Conservation (phyloP, 2,329 filamentous ascomycete genomes). For the Paracorniculantispora psalliotae region DNA sequence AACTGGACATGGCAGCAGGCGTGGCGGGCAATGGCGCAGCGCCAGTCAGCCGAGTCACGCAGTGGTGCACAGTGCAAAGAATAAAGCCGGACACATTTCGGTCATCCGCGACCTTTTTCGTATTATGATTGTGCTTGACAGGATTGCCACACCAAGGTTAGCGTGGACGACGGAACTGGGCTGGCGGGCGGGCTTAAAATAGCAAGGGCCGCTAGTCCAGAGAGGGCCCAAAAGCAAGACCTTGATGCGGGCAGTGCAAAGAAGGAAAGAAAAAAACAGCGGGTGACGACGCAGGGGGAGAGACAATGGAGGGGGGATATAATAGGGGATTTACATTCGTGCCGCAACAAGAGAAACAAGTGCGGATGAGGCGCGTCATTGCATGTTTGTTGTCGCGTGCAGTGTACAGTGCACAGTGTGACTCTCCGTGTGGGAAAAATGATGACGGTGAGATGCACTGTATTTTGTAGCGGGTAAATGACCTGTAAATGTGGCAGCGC, state of each 20-base stretch:
- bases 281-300: background rate
- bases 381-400: background rate
- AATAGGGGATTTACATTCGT: background rate
- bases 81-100: background rate
- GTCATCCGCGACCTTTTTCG: background rate
- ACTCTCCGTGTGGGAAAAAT: too few relatives aligned
- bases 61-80: background rate
- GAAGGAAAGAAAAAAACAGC: background rate
- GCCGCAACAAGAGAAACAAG: background rate
- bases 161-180: background rate
- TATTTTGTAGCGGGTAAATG: too few relatives aligned
- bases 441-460: too few relatives aligned
- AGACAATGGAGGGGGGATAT: background rate
- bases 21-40: background rate
- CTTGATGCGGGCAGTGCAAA: background rate
- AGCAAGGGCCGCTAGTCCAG: background rate
- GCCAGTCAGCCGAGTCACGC: background rate
- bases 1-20: background rate
- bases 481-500: too few relatives aligned
- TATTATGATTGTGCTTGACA: background rate
- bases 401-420: background rate
- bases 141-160: background rate
- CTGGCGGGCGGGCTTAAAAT: background rate
- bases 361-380: conserved; percentile 6
- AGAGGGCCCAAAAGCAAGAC: background rate